A percentile compares a stretch with the other conserved stretches of the same genome.
Conservation (phyloP, 2,329 filamentous ascomycete species). For the Penicillium sp. region DNA sequence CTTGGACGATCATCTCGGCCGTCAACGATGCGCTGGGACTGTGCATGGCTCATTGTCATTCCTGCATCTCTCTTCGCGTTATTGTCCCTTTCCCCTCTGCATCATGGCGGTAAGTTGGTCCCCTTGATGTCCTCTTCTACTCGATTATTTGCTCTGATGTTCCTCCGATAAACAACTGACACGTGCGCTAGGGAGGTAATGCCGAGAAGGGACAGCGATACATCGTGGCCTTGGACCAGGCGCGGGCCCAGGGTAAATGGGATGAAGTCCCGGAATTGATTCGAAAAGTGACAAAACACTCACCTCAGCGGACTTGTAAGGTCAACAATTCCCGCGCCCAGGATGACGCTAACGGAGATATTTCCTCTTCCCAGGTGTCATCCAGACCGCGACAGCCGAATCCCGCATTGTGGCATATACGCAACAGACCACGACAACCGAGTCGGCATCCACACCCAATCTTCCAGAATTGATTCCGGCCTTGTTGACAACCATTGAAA, state of each 20-base stretch:
- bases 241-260: constrained; percentile 85
- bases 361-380: constrained; percentile 48
- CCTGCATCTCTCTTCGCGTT: constrained; percentile 13
- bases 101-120: constrained; percentile 21
- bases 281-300: constrained; percentile 91
- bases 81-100: constrained; percentile 12
- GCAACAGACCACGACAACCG: constrained; percentile 28
- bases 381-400: constrained; percentile 65
- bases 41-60: constrained; percentile 11
- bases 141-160: constrained; percentile 9
- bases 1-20: constrained; percentile 20
- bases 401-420: constrained; percentile 56
- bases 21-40: not conserved
- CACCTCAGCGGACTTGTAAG: constrained; percentile 74
- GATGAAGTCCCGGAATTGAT: constrained; percentile 77
- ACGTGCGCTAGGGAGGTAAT: constrained; percentile 42
- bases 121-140: not conserved
- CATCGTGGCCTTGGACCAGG: constrained; percentile 72
- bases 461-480: constrained; percentile 38
- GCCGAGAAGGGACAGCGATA: constrained; percentile 76
- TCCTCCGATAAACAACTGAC: constrained; percentile 15
- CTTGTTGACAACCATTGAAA: constrained; percentile 50
- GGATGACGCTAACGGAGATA: constrained; percentile 17
- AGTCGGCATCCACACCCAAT: constrained; percentile 37
- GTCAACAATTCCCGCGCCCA: constrained; percentile 9